Base-by-base conservation (phyloP, 305 asterid species). In the Rubia peregrina region DNA sequence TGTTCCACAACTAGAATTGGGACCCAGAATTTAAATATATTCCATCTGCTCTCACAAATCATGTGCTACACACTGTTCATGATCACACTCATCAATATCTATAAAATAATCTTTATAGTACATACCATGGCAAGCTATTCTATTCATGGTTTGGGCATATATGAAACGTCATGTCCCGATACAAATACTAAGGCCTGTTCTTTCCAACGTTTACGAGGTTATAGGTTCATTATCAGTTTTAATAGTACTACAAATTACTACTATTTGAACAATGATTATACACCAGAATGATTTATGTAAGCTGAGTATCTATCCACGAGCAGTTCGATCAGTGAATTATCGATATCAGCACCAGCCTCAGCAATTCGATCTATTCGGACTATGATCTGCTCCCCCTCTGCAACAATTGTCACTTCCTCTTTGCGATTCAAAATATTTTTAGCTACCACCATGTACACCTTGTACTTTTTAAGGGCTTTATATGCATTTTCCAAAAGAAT, bases 351-450 rank as follows among this genome's bases (percentile, higher is more conserved):
- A 68, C 65, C 84, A 7, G 73, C 69, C 74, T 65, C n/a, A n/a
- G n/a, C 82, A 68, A 81, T 75, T 82, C 75, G 77, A 82, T 89
- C 95, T 41, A 96, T 80, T 38, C 69, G 81, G 57, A 94, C 96
- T 6, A 78, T 80, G 48, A 80, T 77, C 66, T 87, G 82, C 74
- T 84, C 96, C 69, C 73, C 74, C 75, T 73, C 78, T 6, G 91
- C 65, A 70, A 94, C 95, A 17, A 94, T 92, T 12, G 79, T 72
- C 74, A 94, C 99, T 82, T 91, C 96, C 75, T 94, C 96, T 78
- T 91, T 91, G 42, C 97, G 95, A n/a, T 95, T 91, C 67, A 83
- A 78, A 69, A 94, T 96, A 85, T 94, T 96, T 55, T 94, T 91
- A 36, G 99, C 96, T 9, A 94, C 85, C 43, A 94, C 99, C 95